A percentile compares a stretch with the other conserved stretches of the same genome.
These are phyloP conservation scores for Clathrus columnatus DNA, from an alignment of 768 basidiomycete species.

Conservation along the genomic window DNA sequence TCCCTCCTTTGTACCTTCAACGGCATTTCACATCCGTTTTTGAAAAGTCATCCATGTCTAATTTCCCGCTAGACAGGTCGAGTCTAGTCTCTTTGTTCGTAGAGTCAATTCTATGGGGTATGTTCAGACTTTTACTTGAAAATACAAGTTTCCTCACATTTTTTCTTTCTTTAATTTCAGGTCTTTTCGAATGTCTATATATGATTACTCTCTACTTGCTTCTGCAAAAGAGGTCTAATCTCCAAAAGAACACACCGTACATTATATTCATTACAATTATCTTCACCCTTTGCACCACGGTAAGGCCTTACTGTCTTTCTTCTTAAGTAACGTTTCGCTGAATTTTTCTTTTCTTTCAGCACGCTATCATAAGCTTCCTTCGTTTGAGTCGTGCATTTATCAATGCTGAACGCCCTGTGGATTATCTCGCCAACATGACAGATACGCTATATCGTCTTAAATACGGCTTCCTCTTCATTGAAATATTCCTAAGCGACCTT, in stretches of 20 bases:
- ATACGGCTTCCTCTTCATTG: conserved; percentile 4
- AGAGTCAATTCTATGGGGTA: conserved; percentile 9
- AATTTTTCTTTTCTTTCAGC: background rate
- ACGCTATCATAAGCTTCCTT: background rate
- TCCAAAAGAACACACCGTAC: background rate
- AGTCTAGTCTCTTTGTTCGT: conserved; percentile 3
- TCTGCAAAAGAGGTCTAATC: conserved; percentile 2
- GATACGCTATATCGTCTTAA: background rate
- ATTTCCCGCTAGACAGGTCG: conserved; percentile 5
- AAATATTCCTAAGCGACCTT: conserved; percentile 2
- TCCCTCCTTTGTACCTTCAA: background rate
- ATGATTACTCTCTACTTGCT: conserved; percentile 10
- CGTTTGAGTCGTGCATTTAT: background rate
- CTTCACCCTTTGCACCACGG: conserved; percentile 5
- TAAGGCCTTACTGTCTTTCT: background rate
- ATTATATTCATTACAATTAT: background rate
- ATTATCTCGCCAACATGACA: conserved; percentile 2
- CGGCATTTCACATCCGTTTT: background rate
- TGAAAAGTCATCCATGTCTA: background rate
- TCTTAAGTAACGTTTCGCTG: background rate
- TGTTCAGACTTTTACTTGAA: background rate
- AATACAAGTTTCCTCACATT: background rate
- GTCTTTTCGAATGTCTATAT: background rate
- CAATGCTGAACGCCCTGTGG: background rate
- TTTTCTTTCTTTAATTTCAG: background rate